Conservation (phyloP, 768 basidiomycete genomes). For the Lentinus tigrinus region DNA sequence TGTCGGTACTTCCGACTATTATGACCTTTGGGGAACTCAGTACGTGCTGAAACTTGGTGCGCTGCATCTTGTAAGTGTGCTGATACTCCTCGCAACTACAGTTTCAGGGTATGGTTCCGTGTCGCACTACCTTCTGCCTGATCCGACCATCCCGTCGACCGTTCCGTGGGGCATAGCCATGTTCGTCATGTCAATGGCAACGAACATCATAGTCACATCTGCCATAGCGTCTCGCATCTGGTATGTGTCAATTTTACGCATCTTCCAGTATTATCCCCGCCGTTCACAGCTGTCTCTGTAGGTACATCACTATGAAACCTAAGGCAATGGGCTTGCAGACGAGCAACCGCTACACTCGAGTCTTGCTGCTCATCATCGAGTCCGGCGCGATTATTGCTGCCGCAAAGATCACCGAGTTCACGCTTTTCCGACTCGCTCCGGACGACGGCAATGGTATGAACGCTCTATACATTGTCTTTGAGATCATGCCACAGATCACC, state of each 20-base stretch:
- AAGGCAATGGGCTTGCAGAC: background rate
- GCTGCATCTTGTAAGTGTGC: too few relatives aligned
- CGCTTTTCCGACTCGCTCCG: slow-evolving; percentile 8
- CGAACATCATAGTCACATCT: slow-evolving; percentile 11
- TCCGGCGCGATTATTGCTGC: slow-evolving; percentile 9
- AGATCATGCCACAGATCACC: slow-evolving; percentile 16
- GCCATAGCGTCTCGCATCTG: slow-evolving; percentile 10
- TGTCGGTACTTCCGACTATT: background rate
- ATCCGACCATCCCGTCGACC: background rate
- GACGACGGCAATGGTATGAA: slow-evolving; percentile 1
- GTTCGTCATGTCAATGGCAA: slow-evolving; percentile 7
- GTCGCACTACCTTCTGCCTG: background rate
- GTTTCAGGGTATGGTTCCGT: slow-evolving; percentile 7
- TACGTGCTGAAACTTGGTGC: too few relatives aligned
- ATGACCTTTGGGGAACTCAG: slow-evolving; percentile 1
- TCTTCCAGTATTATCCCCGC: too few relatives aligned
- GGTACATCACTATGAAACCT: background rate
- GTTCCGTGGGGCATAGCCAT: slow-evolving; percentile 4
- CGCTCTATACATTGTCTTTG: slow-evolving; percentile 15
- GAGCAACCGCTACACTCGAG: background rate
- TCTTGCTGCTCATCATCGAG: slow-evolving; percentile 16
- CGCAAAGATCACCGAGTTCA: slow-evolving; percentile 14
- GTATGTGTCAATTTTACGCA: too few relatives aligned
- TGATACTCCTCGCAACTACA: background rate
- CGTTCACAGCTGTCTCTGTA: too few relatives aligned